Evolutionary conservation across 2,329 filamentous ascomycete species (phyloP), one percentile per base, ranked within the genome.

Genomic region (Leptodontidium sp.): DNA sequence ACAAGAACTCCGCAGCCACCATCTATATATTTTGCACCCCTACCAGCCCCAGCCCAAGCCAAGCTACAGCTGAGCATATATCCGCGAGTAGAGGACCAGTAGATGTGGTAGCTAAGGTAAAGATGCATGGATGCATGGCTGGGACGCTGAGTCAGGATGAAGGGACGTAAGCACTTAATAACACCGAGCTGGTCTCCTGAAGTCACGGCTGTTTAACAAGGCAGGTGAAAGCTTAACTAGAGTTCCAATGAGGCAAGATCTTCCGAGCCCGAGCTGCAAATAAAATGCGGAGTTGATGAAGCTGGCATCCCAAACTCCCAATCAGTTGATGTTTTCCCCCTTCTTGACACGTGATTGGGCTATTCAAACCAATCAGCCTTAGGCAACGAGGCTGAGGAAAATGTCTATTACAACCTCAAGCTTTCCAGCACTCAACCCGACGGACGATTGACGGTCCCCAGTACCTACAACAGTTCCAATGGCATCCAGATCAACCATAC

Each of bases 401-500:
- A 59, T 65, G 52, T 57, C 43, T 14, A 40, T 47, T 61, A 17
- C 43, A 24, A 52, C 55, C 6, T 40, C 57, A 53, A 59, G 35
- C 14, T 4, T 29, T 43, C 40, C 21, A 26, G 21, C 12, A n/a
- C 3, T 59, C 21, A 59, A 45, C 11, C 14, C 24, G 21, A 29
- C 12, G 21, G n/a, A 21, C 7, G 4, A 45, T 45, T 26, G 6
- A 21, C 12, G 24, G 8, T 26, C 38, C 29, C 8, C 29, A 24
- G 11, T 21, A 58, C n/a, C 12, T 40, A 43, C 4, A 43, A 17
- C 21, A 21, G 5, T 9, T 17, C 47, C 21, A 68, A 78, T 78
- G 77, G 70, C 70, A 26, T 73, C 73, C 17, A 63, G 70, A 72
- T 66, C 70, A 64, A 68, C 67, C 38, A 35, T 77, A 14, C 66